phyloP scores from a whole-genome alignment of 2,329 filamentous ascomycete species.

The Sphaerostilbella broomeana region DNA sequence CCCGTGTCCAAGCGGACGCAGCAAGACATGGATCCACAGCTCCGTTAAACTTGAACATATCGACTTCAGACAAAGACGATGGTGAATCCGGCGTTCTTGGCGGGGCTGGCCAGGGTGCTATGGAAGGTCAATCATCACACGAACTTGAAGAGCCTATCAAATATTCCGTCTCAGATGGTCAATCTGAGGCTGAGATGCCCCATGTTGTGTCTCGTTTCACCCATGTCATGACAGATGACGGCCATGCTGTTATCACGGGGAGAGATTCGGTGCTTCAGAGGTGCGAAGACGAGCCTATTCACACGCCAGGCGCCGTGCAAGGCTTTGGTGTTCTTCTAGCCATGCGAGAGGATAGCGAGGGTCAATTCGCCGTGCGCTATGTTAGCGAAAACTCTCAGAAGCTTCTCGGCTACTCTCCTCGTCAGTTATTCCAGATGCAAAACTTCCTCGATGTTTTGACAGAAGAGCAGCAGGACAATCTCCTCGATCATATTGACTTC shows the following conservation, averaged over 20 bases:
- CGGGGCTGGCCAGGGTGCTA: no score
- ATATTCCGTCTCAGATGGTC: neutral
- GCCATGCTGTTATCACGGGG: constrained; percentile 78
- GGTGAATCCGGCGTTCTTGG: constrained; percentile 22
- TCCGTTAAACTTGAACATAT: constrained; percentile 30
- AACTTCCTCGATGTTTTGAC: constrained; percentile 79
- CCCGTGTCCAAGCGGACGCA: constrained; percentile 40
- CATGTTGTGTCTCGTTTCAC: constrained; percentile 69
- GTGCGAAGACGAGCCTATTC: constrained; percentile 89
- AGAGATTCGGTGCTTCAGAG: constrained; percentile 65
- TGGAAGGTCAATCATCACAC: no score
- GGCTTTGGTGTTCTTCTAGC: constrained; percentile 72
- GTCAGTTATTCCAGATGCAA: constrained; percentile 64
- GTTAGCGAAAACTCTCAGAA: constrained; percentile 74
- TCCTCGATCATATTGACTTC: constrained; percentile 83
- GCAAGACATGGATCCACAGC: constrained; percentile 30
- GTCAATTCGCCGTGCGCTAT: constrained; percentile 61
- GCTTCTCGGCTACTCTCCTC: constrained; percentile 71
- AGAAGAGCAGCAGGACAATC: constrained; percentile 75
- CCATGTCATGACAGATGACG: constrained; percentile 67
- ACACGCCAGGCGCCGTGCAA: constrained; percentile 76
- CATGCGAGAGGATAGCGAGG: constrained; percentile 62
- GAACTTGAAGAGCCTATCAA: neutral
- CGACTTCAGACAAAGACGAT: constrained; percentile 26
- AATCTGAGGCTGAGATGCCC: constrained; percentile 26